Evolutionary conservation across 2,329 filamentous ascomycete genomes (phyloP), one percentile per base, ranked within the genome.

Genomic region (Lecanosticta acicola): DNA sequence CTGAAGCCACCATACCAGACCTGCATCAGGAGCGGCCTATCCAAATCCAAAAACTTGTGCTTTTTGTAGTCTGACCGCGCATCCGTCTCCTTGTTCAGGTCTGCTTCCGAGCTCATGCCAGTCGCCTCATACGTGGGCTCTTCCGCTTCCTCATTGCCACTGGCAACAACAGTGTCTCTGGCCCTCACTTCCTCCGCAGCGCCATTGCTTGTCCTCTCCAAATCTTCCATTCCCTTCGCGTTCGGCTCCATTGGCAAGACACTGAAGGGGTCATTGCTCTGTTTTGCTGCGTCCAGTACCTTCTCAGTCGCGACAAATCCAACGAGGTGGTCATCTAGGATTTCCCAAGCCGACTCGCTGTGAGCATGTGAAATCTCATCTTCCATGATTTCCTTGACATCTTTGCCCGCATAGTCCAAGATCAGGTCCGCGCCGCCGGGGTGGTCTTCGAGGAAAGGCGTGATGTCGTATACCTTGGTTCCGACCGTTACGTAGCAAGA

Each of bases 401-500:
- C 93, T 67, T 88, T 87, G 56, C 91, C 91, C 24, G 79, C 93
- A 66, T 93, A 94, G 43, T 95, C 86, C 53, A 96, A 74, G 51
- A 98, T 84, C 58, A 97, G 73, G 52, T 95, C 87, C 59, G 81
- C 80, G 48, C 93, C 93, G 57, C 93, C 93, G 18, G 93, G 93
- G 66, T 98, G 93, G 56, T 89, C 83, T 42, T 89, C 81, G 50
- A 96, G 69, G 63, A 98, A 98, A 45, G 87, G 81, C 48, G 93
- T 96, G 54, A 98, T 78, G 73, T 98, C 91, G 76, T 89, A 98
- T 58, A 98, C 91, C 59, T 91, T 94, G 48, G 79, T 78, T 52
- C 88, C 90, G 44, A 96, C 76, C 2, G 87, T 93, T 58, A 98
- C 90, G 74, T 90, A 98, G 74, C 91, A 97, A 39, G 88, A 94